Conservation (phyloP, 129 eudicot species). For the Pseudognaphalium luteoalbum region DNA sequence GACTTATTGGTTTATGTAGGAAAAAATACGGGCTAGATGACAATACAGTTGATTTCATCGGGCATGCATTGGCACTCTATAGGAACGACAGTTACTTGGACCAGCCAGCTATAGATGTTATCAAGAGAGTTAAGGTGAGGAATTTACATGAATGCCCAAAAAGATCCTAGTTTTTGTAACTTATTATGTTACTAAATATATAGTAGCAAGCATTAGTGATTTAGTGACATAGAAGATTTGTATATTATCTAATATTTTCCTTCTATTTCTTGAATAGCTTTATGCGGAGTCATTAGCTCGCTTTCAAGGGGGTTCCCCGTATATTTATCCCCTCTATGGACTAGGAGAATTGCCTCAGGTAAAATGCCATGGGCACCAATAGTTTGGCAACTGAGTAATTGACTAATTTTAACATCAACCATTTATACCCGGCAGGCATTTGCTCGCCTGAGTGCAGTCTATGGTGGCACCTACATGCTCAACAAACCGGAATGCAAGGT, state of each 20-base stretch:
- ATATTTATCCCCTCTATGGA: constrained; percentile 92
- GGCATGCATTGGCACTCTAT: constrained; percentile 72
- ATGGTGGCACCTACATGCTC: constrained; percentile 80
- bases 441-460: constrained; percentile 75
- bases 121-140: constrained; percentile 65
- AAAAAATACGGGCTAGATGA: constrained; percentile 68
- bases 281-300: constrained; percentile 95
- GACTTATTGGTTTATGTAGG: constrained; percentile 32
- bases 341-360: constrained; percentile 99
- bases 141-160: constrained; percentile 10
- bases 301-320: constrained; percentile 94
- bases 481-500: constrained; percentile 73
- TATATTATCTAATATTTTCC: constrained; percentile 11
- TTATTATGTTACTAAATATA: no score
- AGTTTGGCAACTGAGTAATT: constrained; percentile 1
- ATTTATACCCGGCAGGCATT: constrained; percentile 46
- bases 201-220: not conserved
- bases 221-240: not conserved
- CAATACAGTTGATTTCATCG: constrained; percentile 67
- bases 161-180: not conserved
- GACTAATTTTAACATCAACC: constrained; percentile 10
- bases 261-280: constrained; percentile 47
- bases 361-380: constrained; percentile 9
- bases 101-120: constrained; percentile 65
- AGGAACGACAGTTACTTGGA: constrained; percentile 58